phyloP scores from a whole-genome alignment of 148 eudicot genomes.

The Cornus kousa region DNA sequence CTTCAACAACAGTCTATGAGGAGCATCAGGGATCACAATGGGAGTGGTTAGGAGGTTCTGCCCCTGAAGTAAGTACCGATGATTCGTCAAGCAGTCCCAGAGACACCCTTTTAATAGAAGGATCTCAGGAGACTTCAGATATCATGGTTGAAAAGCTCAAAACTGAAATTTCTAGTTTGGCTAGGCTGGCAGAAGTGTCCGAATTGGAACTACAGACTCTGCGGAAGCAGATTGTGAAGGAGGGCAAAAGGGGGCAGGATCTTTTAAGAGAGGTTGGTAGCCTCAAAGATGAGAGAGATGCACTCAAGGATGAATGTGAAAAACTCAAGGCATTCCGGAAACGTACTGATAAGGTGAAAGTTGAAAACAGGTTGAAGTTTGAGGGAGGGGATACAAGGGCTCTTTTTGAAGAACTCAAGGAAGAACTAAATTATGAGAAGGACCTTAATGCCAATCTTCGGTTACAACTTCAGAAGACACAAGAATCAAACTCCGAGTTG shows the following conservation, averaged over 20 bases:
- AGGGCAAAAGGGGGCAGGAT: conserved; percentile 88
- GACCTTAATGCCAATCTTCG: conserved; percentile 75
- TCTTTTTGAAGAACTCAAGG: conserved; percentile 66
- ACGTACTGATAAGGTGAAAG: conserved; percentile 42
- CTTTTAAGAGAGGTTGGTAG: conserved; percentile 53
- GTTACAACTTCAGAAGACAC: conserved; percentile 88
- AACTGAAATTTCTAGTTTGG: conserved; percentile 54
- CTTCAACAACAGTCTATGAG: conserved; percentile 25
- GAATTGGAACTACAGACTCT: conserved; percentile 85
- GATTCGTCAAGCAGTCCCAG: conserved; percentile 58
- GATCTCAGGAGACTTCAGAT: conserved; percentile 47
- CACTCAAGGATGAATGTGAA: conserved; percentile 60
- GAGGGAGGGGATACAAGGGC: conserved; percentile 68
- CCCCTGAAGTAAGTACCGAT: conserved; percentile 51
- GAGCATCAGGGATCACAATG: conserved; percentile 51
- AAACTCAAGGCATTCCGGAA: conserved; percentile 52
- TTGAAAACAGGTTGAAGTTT: conserved; percentile 42
- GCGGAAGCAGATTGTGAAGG: conserved; percentile 86
- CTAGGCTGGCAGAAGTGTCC: conserved; percentile 74
- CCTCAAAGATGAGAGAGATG: conserved; percentile 80
- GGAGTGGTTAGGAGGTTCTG: conserved; percentile 60
- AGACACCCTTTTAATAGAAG: conserved; percentile 38
- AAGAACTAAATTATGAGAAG: conserved; percentile 75
- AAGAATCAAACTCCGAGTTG: conserved; percentile 83
- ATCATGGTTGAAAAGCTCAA: conserved; percentile 64